Percentiles rank a stretch among this genome's conserved stretches.
These are phyloP conservation scores for Paecilomyces sp. DNA, from an alignment of 2,329 filamentous ascomycete genomes.

Conservation along the genomic window DNA sequence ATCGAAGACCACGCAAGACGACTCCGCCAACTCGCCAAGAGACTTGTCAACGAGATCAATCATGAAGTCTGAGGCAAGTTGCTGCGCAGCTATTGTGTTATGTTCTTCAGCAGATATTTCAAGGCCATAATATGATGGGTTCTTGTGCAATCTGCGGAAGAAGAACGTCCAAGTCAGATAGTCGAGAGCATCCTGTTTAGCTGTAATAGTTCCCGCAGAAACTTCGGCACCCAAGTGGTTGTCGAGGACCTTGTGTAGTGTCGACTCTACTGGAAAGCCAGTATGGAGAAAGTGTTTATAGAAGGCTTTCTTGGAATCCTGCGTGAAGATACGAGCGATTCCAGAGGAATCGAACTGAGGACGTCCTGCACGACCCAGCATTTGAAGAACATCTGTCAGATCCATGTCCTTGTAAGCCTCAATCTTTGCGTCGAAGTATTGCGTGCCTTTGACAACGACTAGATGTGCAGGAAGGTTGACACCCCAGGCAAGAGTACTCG, in stretches of 20 bases:
- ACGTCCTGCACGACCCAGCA: conserved; percentile 90
- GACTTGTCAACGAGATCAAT: conserved; percentile 85
- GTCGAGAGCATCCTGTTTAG: conserved; percentile 94
- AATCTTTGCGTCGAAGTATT: conserved; percentile 96
- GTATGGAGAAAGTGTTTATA: conserved; percentile 99
- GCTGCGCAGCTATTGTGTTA: conserved; percentile 76
- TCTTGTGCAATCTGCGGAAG: conserved; percentile 94
- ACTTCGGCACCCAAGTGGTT: conserved; percentile 96
- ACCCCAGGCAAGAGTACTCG: conserved; percentile 94
- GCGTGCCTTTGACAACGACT: conserved; percentile 95
- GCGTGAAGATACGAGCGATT: conserved; percentile 94
- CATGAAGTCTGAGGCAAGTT: conserved; percentile 90
- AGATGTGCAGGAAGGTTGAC: conserved; percentile 95
- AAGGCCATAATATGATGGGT: conserved; percentile 94
- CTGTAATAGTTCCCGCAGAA: conserved; percentile 83
- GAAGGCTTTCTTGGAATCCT: conserved; percentile 96
- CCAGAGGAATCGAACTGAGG: conserved; percentile 95
- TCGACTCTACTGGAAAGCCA: conserved; percentile 94
- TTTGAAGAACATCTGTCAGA: conserved; percentile 92
- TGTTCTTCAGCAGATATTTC: conserved; percentile 91
- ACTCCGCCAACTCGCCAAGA: conserved; percentile 71
- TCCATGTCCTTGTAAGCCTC: conserved; percentile 99
- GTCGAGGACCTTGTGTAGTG: conserved; percentile 89
- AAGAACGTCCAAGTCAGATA: conserved; percentile 99
- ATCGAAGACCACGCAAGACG: conserved; percentile 74